phyloP scores from a whole-genome alignment of 2,329 filamentous ascomycete species.

The Emmonsiellopsis sp. region DNA sequence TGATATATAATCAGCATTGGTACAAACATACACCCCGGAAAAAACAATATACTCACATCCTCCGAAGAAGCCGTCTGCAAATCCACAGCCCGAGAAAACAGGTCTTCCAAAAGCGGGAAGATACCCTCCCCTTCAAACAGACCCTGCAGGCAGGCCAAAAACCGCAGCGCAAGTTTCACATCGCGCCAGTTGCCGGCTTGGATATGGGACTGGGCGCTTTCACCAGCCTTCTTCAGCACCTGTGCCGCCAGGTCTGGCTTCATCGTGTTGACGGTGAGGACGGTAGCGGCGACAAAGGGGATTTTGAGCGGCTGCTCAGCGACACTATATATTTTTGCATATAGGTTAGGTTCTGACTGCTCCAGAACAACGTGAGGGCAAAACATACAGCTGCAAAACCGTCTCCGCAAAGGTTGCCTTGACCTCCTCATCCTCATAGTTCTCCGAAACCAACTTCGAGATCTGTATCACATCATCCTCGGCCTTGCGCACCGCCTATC shows the following conservation, averaged over 20 bases:
- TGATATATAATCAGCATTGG: slow-evolving; percentile 10
- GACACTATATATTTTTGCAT: slow-evolving; percentile 34
- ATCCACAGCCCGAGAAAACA: slow-evolving; percentile 87
- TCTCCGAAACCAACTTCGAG: slow-evolving; percentile 67
- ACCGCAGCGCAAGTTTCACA: slow-evolving; percentile 82
- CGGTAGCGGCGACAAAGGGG: slow-evolving; percentile 80
- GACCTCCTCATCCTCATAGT: slow-evolving; percentile 76
- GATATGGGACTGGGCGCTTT: slow-evolving; percentile 57
- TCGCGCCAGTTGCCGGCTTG: slow-evolving; percentile 72
- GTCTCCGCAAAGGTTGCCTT: slow-evolving; percentile 64
- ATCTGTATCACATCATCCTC: slow-evolving; percentile 69
- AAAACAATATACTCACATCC: slow-evolving; percentile 49
- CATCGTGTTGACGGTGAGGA: slow-evolving; percentile 68
- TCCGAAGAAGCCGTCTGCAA: slow-evolving; percentile 87
- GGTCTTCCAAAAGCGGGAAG: slow-evolving; percentile 73
- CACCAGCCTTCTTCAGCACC: slow-evolving; percentile 55
- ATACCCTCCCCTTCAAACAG: slow-evolving; percentile 75
- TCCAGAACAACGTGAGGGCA: slow-evolving; percentile 13
- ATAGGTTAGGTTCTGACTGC: slow-evolving; percentile 1
- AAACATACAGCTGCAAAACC: slow-evolving; percentile 58
- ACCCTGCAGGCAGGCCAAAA: slow-evolving; percentile 76
- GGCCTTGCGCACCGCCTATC: slow-evolving; percentile 57
- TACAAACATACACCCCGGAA: background rate
- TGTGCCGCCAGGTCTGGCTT: slow-evolving; percentile 66
- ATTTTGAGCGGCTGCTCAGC: slow-evolving; percentile 94